A percentile compares a stretch with the other conserved stretches of the same genome.
Conservation (phyloP, 805 yeast species). For the Metschnikowia cerradonensis region DNA sequence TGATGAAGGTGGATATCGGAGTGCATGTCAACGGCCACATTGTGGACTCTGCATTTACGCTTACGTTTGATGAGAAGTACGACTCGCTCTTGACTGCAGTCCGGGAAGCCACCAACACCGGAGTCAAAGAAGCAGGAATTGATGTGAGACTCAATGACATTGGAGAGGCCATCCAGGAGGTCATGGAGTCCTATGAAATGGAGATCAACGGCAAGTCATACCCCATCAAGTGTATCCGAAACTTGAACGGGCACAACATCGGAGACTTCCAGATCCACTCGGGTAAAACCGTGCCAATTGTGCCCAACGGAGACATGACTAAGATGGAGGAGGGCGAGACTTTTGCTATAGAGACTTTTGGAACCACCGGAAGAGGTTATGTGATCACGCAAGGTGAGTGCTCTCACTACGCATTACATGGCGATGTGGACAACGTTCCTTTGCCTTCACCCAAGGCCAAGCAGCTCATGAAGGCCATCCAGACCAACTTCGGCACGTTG, state of each 20-base stretch:
- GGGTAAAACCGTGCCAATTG: slow-evolving; percentile 95
- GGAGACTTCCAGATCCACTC: slow-evolving; percentile 83
- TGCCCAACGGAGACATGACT: slow-evolving; percentile 86
- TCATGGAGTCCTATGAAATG: slow-evolving; percentile 93
- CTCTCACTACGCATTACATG: slow-evolving; percentile 80
- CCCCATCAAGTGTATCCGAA: slow-evolving; percentile 86
- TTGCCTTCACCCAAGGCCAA: slow-evolving; percentile 66
- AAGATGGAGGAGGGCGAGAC: slow-evolving; percentile 99
- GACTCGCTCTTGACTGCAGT: slow-evolving; percentile 82
- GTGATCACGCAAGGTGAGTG: slow-evolving; percentile 87
- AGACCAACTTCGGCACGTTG: slow-evolving; percentile 82
- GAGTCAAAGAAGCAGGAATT: slow-evolving; percentile 88
- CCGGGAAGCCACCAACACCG: slow-evolving; percentile 89
- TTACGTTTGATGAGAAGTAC: slow-evolving; percentile 80
- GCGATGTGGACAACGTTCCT: slow-evolving; percentile 36
- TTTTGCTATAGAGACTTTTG: slow-evolving; percentile 97
- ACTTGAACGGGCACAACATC: slow-evolving; percentile 92
- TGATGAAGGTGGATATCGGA: slow-evolving; percentile 94
- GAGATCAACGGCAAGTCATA: slow-evolving; percentile 82
- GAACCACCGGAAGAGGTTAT: slow-evolving; percentile 92
- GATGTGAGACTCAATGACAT: slow-evolving; percentile 93
- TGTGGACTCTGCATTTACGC: slow-evolving; percentile 92
- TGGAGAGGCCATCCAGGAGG: slow-evolving; percentile 94
- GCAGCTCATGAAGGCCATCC: slow-evolving; percentile 63
- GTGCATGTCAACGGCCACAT: slow-evolving; percentile 94